Base-by-base conservation (phyloP, 495 filamentous ascomycete genomes). In the Lichina pygmaea region DNA sequence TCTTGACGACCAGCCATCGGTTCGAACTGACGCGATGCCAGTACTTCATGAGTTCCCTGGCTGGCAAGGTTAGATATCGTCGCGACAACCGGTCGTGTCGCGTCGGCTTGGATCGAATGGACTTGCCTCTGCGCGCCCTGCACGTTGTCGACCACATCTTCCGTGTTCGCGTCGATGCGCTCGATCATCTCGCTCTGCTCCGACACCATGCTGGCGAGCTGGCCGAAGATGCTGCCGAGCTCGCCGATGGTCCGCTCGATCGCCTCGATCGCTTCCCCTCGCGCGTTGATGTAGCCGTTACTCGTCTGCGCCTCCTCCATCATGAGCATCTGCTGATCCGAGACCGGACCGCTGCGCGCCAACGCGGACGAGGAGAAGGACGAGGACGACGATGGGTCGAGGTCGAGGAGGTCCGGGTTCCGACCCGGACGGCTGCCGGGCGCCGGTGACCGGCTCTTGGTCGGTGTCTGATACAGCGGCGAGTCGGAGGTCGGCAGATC, bases 71-170 rank as follows among this genome's bases (percentile, higher is more conserved):
- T n/a, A n/a, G n/a, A n/a, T n/a, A n/a, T n/a, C n/a, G n/a, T 10
- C 36, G 36, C 36, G n/a, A 10, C 36, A 10, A 10, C 36, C 10
- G 10, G 24, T 24, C 24, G 24, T 24, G 24, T 4, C 24, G 24
- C 4, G 24, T 24, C 4, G 4, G 24, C 24, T 24, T 24, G 24
- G 4, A 24, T 24, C 2, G 24, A 24, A 2, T 2, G 24, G 42
- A 43, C 15, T 12, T 43, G 12, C 30, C 86, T 71, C 56, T 97
- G 89, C 9, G 89, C 89, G 31, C 89, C 89, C 57, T 93, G 71
- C 11, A 97, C 89, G 54, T 97, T 95, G 53, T 93, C 86, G 33
- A 97, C 91, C 12, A 95, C 78, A 57, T 95, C 81, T 55, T 89
- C 78, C 0, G 86, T 93, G 59, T 95, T 94, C 45, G 86, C 86